phyloP scores from a whole-genome alignment of 2,329 filamentous ascomycete genomes.

The Aspergillus caelatus region DNA sequence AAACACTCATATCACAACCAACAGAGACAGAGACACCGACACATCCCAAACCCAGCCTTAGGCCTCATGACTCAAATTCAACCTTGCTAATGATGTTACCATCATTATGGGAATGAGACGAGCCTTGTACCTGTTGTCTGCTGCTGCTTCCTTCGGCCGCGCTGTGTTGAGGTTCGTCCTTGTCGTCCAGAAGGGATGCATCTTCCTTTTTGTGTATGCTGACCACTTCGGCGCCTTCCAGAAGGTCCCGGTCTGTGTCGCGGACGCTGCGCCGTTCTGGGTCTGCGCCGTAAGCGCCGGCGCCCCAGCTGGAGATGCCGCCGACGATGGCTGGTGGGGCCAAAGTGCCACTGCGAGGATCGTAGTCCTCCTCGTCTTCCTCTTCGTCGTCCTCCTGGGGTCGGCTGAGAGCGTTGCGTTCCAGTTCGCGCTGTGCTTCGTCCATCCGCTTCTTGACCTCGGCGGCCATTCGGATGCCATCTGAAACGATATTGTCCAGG shows the following conservation, averaged over 20 bases:
- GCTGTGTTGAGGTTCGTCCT: conserved; percentile 17
- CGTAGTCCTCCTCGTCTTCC: conserved; percentile 70
- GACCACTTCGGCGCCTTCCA: conserved; percentile 73
- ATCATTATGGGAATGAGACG: conserved; percentile 23
- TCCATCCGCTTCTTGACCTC: conserved; percentile 93
- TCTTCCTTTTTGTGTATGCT: conserved; percentile 42
- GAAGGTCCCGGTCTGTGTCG: conserved; percentile 60
- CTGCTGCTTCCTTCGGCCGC: conserved; percentile 11
- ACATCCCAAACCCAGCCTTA: not conserved
- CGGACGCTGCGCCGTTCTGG: conserved; percentile 58
- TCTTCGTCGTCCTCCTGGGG: conserved; percentile 65
- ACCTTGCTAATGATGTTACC: conserved; percentile 39
- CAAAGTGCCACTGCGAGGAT: conserved; percentile 33
- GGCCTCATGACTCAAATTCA: conserved; percentile 38
- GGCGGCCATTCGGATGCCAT: conserved; percentile 92
- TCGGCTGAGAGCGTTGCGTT: conserved; percentile 73
- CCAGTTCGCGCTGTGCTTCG: conserved; percentile 88
- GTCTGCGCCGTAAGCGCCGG: conserved; percentile 55
- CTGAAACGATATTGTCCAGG: conserved; percentile 94
- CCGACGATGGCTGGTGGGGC: conserved; percentile 34
- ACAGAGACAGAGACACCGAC: not conserved
- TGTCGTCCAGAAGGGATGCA: conserved; percentile 31
- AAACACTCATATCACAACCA: not conserved
- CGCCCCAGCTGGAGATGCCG: conserved; percentile 41
- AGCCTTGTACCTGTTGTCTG: conserved; percentile 2